Percentiles rank a stretch among this genome's conserved stretches.
These are phyloP conservation scores for Ephemerocybe angulata DNA, from an alignment of 768 basidiomycete species.

Conservation along the genomic window DNA sequence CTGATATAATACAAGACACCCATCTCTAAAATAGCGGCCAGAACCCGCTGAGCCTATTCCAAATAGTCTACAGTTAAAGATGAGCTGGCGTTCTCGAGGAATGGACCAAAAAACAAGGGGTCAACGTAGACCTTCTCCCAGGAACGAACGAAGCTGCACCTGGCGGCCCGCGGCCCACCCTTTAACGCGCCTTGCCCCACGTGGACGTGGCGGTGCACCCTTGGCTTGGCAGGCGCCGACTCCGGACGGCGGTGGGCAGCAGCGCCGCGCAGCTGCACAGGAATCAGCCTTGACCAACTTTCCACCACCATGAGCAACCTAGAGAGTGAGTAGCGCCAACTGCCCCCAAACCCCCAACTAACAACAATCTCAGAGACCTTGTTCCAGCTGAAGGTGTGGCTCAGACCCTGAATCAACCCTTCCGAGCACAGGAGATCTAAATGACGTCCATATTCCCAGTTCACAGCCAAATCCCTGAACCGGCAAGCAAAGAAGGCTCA, in stretches of 20 bases:
- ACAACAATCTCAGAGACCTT: constrained; percentile 74
- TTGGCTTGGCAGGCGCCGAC: background rate
- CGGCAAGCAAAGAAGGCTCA: constrained; percentile 96
- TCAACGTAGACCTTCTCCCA: too few species aligned
- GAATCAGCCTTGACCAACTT: constrained; percentile 3
- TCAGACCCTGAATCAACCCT: background rate
- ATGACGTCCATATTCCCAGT: constrained; percentile 48
- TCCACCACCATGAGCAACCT: constrained; percentile 66
- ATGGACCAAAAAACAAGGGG: too few species aligned
- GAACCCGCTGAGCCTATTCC: background rate
- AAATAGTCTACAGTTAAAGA: background rate
- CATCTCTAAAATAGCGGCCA: constrained; percentile 32
- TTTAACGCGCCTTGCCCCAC: constrained; percentile 7
- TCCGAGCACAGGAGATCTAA: constrained; percentile 5
- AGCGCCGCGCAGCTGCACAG: constrained; percentile 5
- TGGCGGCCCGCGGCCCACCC: too few species aligned
- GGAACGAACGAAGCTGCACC: too few species aligned
- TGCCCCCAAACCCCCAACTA: constrained; percentile 19
- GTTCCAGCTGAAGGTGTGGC: constrained; percentile 91
- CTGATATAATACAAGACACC: constrained; percentile 59
- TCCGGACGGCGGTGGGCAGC: background rate
- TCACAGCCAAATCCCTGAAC: constrained; percentile 94
- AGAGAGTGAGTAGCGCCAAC: constrained; percentile 66
- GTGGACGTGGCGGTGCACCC: constrained; percentile 9
- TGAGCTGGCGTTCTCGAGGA: too few species aligned